Conservation (phyloP, 2,329 filamentous ascomycete species). For the Triangularia verruculosa region DNA sequence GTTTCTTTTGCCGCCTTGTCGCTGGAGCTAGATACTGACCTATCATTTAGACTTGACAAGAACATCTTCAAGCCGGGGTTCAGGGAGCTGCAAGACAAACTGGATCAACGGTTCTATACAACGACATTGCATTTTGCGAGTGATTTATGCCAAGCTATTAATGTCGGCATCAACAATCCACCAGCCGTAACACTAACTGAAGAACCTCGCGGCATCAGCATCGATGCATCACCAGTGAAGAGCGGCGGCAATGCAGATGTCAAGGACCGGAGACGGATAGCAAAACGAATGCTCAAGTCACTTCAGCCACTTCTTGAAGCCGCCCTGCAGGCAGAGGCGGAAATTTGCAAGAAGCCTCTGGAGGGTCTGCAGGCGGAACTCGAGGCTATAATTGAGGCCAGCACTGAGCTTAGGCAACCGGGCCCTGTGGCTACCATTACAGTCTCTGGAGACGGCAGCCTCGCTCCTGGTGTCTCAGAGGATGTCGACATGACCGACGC, state of each 20-base stretch:
- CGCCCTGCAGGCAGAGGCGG: conserved; percentile 76
- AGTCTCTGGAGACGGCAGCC: conserved; percentile 35
- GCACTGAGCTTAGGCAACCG: conserved; percentile 54
- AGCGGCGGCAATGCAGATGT: conserved; percentile 61
- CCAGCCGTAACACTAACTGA: conserved; percentile 31
- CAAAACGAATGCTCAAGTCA: conserved; percentile 82
- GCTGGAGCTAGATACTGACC: conserved; percentile 36
- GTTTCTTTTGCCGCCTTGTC: conserved; percentile 36
- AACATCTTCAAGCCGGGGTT: conserved; percentile 56
- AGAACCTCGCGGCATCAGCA: conserved; percentile 33
- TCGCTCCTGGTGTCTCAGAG: conserved; percentile 40
- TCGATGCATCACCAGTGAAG: conserved; percentile 50
- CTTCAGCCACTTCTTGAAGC: conserved; percentile 75
- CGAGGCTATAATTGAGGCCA: conserved; percentile 68
- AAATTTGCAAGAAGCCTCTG: conserved; percentile 67
- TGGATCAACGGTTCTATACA: conserved; percentile 57
- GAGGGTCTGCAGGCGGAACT: conserved; percentile 71
- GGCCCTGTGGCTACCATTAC: conserved; percentile 28
- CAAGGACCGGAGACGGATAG: conserved; percentile 78
- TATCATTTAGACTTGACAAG: conserved; percentile 59
- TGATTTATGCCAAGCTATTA: conserved; percentile 55
- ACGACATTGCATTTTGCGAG: conserved; percentile 55
- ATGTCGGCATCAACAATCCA: conserved; percentile 48
- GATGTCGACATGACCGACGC: conserved; percentile 54
- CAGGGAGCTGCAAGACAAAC: conserved; percentile 45